phyloP scores from a whole-genome alignment of 225 moss, liverwort and hornwort genomes.

The Climacium dendroides region DNA sequence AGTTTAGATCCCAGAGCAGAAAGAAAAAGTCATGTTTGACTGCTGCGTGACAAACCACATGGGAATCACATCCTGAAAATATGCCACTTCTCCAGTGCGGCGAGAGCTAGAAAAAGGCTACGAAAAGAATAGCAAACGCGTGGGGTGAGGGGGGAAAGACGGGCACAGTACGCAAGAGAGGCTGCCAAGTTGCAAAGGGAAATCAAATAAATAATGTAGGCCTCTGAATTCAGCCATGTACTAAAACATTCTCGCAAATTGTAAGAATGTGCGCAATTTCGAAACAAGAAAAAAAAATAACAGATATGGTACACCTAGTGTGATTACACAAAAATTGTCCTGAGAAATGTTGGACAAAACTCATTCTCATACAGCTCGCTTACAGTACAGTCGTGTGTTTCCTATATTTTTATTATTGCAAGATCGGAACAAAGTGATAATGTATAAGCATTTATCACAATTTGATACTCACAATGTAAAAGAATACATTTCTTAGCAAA shows the following conservation, averaged over 20 bases:
- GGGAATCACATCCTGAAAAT: not conserved
- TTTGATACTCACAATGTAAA: constrained; percentile 14
- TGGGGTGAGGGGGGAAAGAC: no score
- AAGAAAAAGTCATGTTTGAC: not conserved
- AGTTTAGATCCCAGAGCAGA: not conserved
- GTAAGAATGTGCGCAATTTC: not conserved
- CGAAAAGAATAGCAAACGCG: not conserved
- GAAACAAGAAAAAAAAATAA: not conserved
- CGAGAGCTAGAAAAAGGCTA: not conserved
- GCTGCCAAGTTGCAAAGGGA: not conserved
- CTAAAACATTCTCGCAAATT: not conserved
- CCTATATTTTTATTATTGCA: not conserved
- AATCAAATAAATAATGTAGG: not conserved
- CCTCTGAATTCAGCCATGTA: not conserved
- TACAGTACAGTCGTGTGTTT: not conserved
- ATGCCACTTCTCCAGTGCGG: not conserved
- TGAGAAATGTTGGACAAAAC: not conserved
- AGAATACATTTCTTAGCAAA: constrained; percentile 8
- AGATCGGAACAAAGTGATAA: constrained; percentile 6
- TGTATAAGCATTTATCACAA: not conserved
- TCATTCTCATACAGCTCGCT: constrained; percentile 2
- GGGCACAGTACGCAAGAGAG: not conserved
- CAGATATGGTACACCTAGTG: not conserved
- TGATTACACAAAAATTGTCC: not conserved
- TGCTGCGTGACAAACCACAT: not conserved